phyloP scores from a whole-genome alignment of 306 rosid genomes.

The Spatholobus suberectus region DNA sequence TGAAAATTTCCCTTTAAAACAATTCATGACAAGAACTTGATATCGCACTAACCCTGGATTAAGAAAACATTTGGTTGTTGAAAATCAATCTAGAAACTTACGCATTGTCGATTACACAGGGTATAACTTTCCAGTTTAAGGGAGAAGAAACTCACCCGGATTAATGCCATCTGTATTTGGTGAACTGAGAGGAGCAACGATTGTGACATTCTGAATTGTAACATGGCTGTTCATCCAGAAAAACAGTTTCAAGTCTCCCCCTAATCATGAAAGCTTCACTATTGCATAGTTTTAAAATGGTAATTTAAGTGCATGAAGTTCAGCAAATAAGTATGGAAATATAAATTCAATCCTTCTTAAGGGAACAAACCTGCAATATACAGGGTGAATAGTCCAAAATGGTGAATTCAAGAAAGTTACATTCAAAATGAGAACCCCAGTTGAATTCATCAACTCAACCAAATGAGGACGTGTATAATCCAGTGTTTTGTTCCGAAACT shows the following conservation, averaged over 20 bases:
- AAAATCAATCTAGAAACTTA: slow-evolving; percentile 11
- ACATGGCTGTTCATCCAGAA: slow-evolving; percentile 74
- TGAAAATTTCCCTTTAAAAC: neutral
- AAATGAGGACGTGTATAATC: slow-evolving; percentile 77
- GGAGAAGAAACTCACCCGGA: slow-evolving; percentile 65
- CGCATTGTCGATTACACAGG: neutral
- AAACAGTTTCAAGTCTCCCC: slow-evolving; percentile 57
- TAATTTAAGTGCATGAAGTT: slow-evolving; percentile 33
- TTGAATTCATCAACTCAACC: slow-evolving; percentile 79
- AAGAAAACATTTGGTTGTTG: slow-evolving; percentile 2
- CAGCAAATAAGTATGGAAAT: slow-evolving; percentile 29
- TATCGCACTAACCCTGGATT: slow-evolving; percentile 1
- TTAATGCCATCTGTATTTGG: slow-evolving; percentile 82
- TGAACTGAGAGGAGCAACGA: slow-evolving; percentile 70
- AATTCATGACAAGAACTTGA: neutral
- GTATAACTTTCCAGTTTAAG: slow-evolving; percentile 1
- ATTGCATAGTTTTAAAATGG: slow-evolving; percentile 49
- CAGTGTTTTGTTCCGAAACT: slow-evolving; percentile 63
- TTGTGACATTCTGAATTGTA: slow-evolving; percentile 62
- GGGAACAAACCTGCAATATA: slow-evolving; percentile 80
- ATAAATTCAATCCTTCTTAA: slow-evolving; percentile 31
- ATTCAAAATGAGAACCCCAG: slow-evolving; percentile 67
- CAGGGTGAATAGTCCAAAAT: slow-evolving; percentile 83
- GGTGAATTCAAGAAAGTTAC: slow-evolving; percentile 74
- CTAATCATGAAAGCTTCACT: slow-evolving; percentile 55